A percentile compares a stretch with the other conserved stretches of the same genome.
Conservation (phyloP, 108 stramenopile species). For the Skeletonema potamos region DNA sequence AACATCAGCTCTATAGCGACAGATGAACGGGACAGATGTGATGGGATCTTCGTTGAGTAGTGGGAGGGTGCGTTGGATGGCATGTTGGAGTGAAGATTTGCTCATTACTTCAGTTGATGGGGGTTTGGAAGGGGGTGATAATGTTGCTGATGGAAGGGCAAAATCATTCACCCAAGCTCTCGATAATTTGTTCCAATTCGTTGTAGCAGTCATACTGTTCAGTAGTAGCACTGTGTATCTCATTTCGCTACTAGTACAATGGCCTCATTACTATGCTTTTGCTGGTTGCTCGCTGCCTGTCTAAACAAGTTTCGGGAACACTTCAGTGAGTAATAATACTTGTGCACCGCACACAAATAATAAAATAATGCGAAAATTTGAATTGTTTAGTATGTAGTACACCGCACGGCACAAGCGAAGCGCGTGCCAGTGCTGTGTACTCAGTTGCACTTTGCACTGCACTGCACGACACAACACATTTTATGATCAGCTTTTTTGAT, state of each 20-base stretch:
- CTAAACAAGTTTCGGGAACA: no score
- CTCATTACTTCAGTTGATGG: neutral
- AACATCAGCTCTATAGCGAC: constrained; percentile 62
- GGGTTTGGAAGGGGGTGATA: neutral
- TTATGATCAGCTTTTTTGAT: no score
- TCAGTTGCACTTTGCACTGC: no score
- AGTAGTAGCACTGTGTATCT: constrained; percentile 10
- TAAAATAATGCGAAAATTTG: no score
- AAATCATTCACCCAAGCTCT: constrained; percentile 25
- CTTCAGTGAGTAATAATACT: no score
- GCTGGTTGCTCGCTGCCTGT: no score
- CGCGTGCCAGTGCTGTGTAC: no score
- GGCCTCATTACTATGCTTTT: neutral
- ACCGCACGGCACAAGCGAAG: no score
- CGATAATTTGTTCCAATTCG: constrained; percentile 20
- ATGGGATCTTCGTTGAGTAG: constrained; percentile 45
- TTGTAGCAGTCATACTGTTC: constrained; percentile 10
- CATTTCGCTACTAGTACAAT: no score
- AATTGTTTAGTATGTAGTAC: no score
- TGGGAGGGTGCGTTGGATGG: constrained; percentile 45
- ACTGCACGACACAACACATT: no score
- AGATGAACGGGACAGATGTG: constrained; percentile 61
- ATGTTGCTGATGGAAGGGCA: neutral
- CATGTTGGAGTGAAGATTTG: constrained; percentile 8
- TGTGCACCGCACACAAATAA: no score